Evolutionary conservation across 140 eudicot genomes (phyloP).

Genomic region (Ambrosia hybrid): DNA sequence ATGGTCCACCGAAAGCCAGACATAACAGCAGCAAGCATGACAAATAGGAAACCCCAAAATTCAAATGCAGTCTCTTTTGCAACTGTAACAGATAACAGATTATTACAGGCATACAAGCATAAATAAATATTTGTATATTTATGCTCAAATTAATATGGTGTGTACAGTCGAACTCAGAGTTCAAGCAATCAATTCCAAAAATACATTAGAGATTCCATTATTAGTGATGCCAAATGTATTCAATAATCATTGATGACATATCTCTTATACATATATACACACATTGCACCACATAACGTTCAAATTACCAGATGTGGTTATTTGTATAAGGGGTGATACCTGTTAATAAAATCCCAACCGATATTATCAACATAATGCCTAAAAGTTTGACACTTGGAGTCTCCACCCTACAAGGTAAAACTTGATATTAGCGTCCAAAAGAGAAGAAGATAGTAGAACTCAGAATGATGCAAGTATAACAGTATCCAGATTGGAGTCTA

Average conservation of each 20-base stretch:
- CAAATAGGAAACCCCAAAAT: slow-evolving; percentile 88
- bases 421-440: slow-evolving; percentile 20
- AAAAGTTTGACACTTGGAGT: slow-evolving; percentile 80
- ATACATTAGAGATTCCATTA: slow-evolving; percentile 12
- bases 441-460: neutral
- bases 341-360: slow-evolving; percentile 81
- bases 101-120: slow-evolving; percentile 19
- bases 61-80: slow-evolving; percentile 92
- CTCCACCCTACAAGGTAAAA: slow-evolving; percentile 69
- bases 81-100: slow-evolving; percentile 44
- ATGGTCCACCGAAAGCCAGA: slow-evolving; percentile 96
- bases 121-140: neutral
- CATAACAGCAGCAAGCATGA: slow-evolving; percentile 99
- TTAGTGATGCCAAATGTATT: neutral
- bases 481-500: neutral
- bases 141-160: neutral
- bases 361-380: slow-evolving; percentile 79
- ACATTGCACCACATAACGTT: slow-evolving; percentile 13
- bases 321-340: slow-evolving; percentile 37
- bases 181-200: slow-evolving; percentile 4
- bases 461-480: neutral
- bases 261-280: neutral
- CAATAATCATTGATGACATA: neutral
- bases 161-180: neutral
- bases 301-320: no score